A percentile compares a stretch with the other conserved stretches of the same genome.
Conservation (phyloP, 176 grass and related monocot genomes). For the Oryza brachyantha region DNA sequence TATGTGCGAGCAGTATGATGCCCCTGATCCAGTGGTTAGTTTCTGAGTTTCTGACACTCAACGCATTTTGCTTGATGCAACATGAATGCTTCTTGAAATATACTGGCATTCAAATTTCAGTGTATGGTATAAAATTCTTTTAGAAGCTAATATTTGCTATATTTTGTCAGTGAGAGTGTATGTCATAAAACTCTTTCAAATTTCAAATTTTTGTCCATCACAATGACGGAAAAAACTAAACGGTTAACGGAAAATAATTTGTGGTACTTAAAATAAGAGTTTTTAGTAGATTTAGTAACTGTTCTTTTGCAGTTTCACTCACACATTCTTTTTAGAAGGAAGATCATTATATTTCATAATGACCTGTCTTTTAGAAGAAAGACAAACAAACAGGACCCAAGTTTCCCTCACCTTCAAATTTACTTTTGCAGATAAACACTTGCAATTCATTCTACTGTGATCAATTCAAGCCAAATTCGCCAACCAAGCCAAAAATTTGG, state of each 20-base stretch:
- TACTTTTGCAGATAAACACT: constrained; percentile 86
- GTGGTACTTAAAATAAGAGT: background rate
- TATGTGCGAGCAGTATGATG: constrained; percentile 92
- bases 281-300: background rate
- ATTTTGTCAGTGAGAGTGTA: background rate
- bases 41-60: background rate
- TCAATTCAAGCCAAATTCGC: constrained; percentile 71
- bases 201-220: too few relatives aligned
- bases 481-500: constrained; percentile 96
- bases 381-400: too few relatives aligned
- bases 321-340: too few relatives aligned
- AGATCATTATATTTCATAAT: too few relatives aligned
- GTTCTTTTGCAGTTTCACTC: background rate
- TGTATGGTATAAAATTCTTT: background rate
- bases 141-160: background rate
- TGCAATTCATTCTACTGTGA: constrained; percentile 97
- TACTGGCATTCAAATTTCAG: background rate
- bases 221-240: background rate
- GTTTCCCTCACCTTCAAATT: background rate
- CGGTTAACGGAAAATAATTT: background rate
- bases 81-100: background rate
- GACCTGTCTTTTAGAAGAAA: too few relatives aligned
- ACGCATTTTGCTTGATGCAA: background rate
- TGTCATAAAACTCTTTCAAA: background rate
- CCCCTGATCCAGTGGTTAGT: constrained; percentile 82